Evolutionary conservation across 306 rosid species (phyloP).

Genomic region (Astragalus membranaceus): DNA sequence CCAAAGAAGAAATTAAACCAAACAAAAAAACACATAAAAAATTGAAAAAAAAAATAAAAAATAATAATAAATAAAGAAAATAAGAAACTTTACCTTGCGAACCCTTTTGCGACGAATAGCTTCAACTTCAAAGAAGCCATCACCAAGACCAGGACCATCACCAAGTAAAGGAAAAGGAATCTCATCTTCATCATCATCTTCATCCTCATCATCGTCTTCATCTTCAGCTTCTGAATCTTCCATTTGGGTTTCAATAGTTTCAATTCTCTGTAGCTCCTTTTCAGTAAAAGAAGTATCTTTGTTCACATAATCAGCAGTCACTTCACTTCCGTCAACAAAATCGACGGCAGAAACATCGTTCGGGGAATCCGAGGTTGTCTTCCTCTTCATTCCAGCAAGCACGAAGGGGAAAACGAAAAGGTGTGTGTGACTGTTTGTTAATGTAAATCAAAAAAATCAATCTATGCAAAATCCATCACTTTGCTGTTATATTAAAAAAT

Average conservation of each 20-base stretch:
- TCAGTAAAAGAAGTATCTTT: neutral
- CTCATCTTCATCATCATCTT: slow-evolving; percentile 24
- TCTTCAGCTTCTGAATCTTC: too few species aligned
- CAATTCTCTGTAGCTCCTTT: neutral
- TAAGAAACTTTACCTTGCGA: slow-evolving; percentile 40
- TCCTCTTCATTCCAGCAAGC: slow-evolving; percentile 26
- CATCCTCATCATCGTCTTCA: slow-evolving; percentile 24
- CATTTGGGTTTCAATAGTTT: too few species aligned
- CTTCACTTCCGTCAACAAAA: neutral
- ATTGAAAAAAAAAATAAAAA: neutral
- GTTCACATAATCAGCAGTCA: neutral
- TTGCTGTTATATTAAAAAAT: neutral
- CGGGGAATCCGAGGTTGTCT: slow-evolving; percentile 32
- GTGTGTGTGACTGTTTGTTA: neutral
- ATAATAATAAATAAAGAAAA: too few species aligned
- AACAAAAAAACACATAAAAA: neutral
- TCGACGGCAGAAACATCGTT: slow-evolving; percentile 6
- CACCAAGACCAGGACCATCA: slow-evolving; percentile 48
- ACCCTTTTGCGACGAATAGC: slow-evolving; percentile 72
- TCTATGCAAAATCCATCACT: slow-evolving; percentile 6
- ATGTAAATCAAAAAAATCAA: neutral
- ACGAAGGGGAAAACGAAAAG: neutral
- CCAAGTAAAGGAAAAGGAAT: slow-evolving; percentile 12
- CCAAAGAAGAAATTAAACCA: neutral
- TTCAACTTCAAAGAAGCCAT: slow-evolving; percentile 67